Evolutionary conservation across 164 flowering plant species (phyloP).

Genomic region (Berberis thunbergii): DNA sequence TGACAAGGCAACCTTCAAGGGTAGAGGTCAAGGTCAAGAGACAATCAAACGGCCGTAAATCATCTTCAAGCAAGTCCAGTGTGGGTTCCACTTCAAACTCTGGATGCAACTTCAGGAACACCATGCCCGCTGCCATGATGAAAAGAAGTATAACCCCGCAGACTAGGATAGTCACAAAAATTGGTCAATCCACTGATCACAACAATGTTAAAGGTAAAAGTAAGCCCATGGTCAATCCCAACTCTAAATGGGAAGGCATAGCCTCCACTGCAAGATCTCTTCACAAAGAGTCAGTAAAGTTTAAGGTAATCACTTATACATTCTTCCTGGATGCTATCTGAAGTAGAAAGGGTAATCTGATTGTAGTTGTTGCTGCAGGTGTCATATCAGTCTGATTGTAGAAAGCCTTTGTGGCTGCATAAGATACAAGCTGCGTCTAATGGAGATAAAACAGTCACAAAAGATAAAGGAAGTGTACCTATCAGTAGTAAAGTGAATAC

Average conservation of each 20-base stretch:
- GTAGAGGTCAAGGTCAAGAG: slow-evolving; percentile 27
- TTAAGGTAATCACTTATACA: slow-evolving; percentile 30
- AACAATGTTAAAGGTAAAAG: slow-evolving; percentile 12
- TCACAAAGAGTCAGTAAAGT: slow-evolving; percentile 18
- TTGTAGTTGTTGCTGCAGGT: slow-evolving; percentile 13
- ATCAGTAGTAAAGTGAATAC: slow-evolving; percentile 33
- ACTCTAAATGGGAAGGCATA: slow-evolving; percentile 8
- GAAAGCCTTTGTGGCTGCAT: slow-evolving; percentile 18
- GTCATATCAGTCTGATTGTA: slow-evolving; percentile 8
- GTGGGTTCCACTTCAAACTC: slow-evolving; percentile 40
- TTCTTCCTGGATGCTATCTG: background rate
- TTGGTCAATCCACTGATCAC: slow-evolving; percentile 12
- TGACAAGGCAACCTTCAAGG: slow-evolving; percentile 47
- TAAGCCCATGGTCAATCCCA: slow-evolving; percentile 5
- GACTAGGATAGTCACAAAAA: slow-evolving; percentile 17
- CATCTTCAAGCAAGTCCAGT: slow-evolving; percentile 52
- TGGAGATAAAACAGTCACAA: slow-evolving; percentile 5
- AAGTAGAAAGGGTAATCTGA: too few species aligned
- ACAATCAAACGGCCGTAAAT: slow-evolving; percentile 24
- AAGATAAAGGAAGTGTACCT: slow-evolving; percentile 10
- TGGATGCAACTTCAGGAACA: slow-evolving; percentile 11
- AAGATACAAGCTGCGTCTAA: slow-evolving; percentile 14
- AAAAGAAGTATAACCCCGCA: slow-evolving; percentile 22
- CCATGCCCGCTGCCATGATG: slow-evolving; percentile 1
- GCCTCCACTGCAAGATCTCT: slow-evolving; percentile 9